Evolutionary conservation across 164 flowering plant genomes (phyloP).

Genomic region (Sedum album): DNA sequence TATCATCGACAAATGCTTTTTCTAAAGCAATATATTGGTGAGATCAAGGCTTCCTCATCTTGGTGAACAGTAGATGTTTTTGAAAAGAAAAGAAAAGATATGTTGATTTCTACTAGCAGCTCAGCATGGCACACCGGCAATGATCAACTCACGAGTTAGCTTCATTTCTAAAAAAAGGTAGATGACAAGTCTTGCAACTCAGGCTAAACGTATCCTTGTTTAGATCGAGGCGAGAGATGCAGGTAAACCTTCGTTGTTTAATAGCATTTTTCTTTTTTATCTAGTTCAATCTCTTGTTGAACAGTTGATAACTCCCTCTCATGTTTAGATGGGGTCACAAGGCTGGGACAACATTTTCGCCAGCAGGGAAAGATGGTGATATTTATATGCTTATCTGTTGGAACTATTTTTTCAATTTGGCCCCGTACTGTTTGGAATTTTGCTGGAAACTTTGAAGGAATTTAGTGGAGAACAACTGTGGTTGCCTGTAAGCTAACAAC

Average conservation of each 20-base stretch:
- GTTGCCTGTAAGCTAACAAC: background rate
- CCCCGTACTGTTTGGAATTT: background rate
- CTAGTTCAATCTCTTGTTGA: background rate
- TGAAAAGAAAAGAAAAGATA: background rate
- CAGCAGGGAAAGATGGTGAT: background rate
- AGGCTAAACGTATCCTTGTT: background rate
- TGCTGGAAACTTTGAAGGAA: background rate
- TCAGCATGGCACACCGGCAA: background rate
- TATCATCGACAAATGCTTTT: background rate
- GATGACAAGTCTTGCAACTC: slow-evolving; percentile 3
- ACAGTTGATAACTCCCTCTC: slow-evolving; percentile 10
- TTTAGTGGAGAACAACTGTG: background rate
- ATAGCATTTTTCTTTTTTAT: slow-evolving; percentile 53
- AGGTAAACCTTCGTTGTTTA: slow-evolving; percentile 6
- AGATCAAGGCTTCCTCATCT: background rate
- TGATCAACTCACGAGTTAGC: background rate
- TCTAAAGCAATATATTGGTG: background rate
- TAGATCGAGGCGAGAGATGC: slow-evolving; percentile 9
- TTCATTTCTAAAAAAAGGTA: background rate
- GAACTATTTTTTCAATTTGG: background rate
- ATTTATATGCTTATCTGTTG: background rate
- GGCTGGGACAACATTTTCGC: background rate
- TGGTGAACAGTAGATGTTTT: background rate
- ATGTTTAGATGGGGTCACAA: slow-evolving; percentile 30
- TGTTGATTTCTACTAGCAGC: background rate